Evolutionary conservation across 2,329 filamentous ascomycete genomes (phyloP).

Genomic region (Taxawa tesnikishii): DNA sequence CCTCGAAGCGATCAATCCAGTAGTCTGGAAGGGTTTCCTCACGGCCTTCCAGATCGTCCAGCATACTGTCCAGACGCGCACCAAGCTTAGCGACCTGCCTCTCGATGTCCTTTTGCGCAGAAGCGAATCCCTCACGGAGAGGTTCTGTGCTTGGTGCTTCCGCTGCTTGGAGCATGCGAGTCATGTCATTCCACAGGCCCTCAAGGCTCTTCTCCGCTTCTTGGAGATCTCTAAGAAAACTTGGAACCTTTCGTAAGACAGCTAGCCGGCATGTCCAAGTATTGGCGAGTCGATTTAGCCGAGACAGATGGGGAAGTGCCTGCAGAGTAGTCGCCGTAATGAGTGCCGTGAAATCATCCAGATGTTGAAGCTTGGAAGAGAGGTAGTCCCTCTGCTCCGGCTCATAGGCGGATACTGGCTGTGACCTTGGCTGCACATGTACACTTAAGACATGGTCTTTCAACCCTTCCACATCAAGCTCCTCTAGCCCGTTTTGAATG

Average conservation of each 20-base stretch:
- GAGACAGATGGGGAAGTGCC: constrained; percentile 68
- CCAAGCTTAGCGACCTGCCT: constrained; percentile 59
- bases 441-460: constrained; percentile 78
- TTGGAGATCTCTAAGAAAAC: constrained; percentile 50
- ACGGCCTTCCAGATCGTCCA: constrained; percentile 74
- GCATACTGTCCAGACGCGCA: constrained; percentile 65
- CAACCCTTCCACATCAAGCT: constrained; percentile 70
- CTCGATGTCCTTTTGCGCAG: constrained; percentile 54
- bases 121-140: constrained; percentile 18
- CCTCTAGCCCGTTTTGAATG: constrained; percentile 57
- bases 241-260: constrained; percentile 62
- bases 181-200: constrained; percentile 54
- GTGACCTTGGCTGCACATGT: constrained; percentile 42
- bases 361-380: constrained; percentile 24
- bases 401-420: constrained; percentile 1
- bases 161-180: constrained; percentile 16
- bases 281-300: constrained; percentile 58
- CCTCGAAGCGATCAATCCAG: constrained; percentile 83
- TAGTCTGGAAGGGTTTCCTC: constrained; percentile 71
- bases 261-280: constrained; percentile 67
- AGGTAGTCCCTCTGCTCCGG: constrained; percentile 7
- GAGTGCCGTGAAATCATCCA: constrained; percentile 84
- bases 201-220: constrained; percentile 53
- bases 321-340: constrained; percentile 88
- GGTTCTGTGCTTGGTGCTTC: constrained; percentile 28